These are phyloP conservation scores for Colletotrichum musae DNA, from an alignment of 2,329 filamentous ascomycete species.

Conservation along the genomic window DNA sequence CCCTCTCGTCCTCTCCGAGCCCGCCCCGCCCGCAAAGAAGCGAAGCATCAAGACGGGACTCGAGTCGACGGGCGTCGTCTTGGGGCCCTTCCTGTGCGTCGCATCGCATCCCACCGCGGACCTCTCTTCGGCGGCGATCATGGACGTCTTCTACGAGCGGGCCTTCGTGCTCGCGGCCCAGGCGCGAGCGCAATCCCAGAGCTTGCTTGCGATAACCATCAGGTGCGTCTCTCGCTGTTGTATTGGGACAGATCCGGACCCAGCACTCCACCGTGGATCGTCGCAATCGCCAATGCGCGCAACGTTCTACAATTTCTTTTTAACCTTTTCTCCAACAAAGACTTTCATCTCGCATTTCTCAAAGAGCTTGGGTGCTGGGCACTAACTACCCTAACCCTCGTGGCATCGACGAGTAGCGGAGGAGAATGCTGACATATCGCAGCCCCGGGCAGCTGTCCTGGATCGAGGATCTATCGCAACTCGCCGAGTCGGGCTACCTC, in stretches of 20 bases:
- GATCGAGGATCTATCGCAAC: conserved; percentile 54
- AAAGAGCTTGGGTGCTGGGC: not conserved
- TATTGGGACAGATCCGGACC: not conserved
- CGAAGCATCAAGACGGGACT: conserved; percentile 6
- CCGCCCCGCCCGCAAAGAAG: not conserved
- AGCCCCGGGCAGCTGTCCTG: conserved; percentile 47
- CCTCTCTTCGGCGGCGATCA: conserved; percentile 12
- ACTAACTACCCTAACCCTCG: not conserved
- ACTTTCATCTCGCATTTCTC: not conserved
- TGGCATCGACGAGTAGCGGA: not conserved
- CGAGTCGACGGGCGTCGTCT: conserved; percentile 16
- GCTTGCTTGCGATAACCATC: conserved; percentile 12
- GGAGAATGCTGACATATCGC: conserved; percentile 12
- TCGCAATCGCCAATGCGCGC: not conserved
- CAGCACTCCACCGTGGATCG: not conserved
- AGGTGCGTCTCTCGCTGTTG: conserved; percentile 20
- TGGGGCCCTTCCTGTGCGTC: not conserved
- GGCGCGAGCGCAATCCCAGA: conserved; percentile 12
- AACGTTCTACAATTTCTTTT: not conserved
- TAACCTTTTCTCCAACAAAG: conserved; percentile 5
- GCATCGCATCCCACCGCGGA: not conserved
- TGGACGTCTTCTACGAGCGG: conserved; percentile 27
- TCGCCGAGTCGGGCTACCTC: conserved; percentile 58
- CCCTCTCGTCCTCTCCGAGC: not conserved
- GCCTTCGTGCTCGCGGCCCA: conserved; percentile 30